phyloP scores from a whole-genome alignment of 768 basidiomycete species.

The Stropharia rugosoannulata region DNA sequence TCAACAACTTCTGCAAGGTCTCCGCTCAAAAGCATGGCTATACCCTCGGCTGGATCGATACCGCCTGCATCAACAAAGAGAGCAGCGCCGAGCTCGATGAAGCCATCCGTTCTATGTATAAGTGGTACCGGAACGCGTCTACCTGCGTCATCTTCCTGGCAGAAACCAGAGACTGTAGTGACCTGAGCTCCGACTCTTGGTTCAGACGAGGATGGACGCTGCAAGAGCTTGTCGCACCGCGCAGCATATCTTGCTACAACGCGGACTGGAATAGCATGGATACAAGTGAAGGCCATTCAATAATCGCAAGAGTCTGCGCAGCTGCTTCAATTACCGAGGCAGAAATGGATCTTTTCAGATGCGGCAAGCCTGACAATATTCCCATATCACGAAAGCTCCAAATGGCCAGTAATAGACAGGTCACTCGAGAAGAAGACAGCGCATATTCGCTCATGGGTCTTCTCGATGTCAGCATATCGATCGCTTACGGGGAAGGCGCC shows the following conservation, averaged over 20 bases:
- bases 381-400: background rate
- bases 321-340: background rate
- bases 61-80: background rate
- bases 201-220: background rate
- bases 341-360: background rate
- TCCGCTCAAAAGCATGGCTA: background rate
- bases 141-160: background rate
- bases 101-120: background rate
- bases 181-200: background rate
- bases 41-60: background rate
- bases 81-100: background rate
- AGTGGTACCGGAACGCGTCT: background rate
- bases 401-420: background rate
- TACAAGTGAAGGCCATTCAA: no score
- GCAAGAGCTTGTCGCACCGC: background rate
- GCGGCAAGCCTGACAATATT: background rate
- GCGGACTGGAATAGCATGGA: background rate
- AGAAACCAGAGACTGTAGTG: background rate
- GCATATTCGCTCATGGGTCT: background rate
- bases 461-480: background rate
- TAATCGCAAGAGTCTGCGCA: background rate
- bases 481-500: background rate
- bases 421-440: background rate
- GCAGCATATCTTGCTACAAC: background rate
- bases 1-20: background rate